Base-by-base conservation (phyloP, 768 basidiomycete species). In the Galerina marginata region DNA sequence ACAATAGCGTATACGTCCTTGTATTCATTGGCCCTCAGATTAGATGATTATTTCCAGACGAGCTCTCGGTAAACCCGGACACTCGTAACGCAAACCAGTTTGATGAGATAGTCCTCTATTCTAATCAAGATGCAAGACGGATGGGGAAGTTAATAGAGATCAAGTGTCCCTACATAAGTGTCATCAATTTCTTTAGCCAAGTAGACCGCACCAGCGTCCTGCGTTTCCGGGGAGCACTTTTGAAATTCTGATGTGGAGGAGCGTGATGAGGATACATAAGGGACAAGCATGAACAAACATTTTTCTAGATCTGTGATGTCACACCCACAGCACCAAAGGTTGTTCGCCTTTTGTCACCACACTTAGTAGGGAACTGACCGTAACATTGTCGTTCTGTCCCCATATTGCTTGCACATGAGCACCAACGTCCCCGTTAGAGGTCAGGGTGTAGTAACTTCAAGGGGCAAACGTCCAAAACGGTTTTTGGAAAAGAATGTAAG, bases 401-500 rank as follows among this genome's bases (percentile, higher is more conserved):
- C 40, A 7, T 20, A n/a, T n/a, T 47, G 38, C 20, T 36, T 59
- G 10, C 33, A 33, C 4, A 58, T 62, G 61, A 50, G 45, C 46
- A 26, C 61, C 49, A 42, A 48, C 12, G 5, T 26, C 11, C 6
- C 11, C 9, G 2, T n/a, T 15, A 16, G 43, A 39, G 20, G 39
- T 10, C 4, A 33, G 15, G 37, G 36, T 29, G 46, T n/a, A 15
- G 25, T 54, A 43, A 2, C 47, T 43, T 53, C 59, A 16, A 68
- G 62, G 54, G 67, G 72, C 15, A 78, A 77, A 59, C 60, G 67
- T 58, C 66, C 60, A 12, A 79, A 79, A 55, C 69, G 61, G 9
- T 80, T 80, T 65, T 63, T 79, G n/a, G 77, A 72, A 40, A 70
- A 69, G 59, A 75, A 65, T 57, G 77, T 79, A 67, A 60, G 53